Base-by-base conservation (phyloP, 2,329 filamentous ascomycete genomes). In the Fusarium longipes region DNA sequence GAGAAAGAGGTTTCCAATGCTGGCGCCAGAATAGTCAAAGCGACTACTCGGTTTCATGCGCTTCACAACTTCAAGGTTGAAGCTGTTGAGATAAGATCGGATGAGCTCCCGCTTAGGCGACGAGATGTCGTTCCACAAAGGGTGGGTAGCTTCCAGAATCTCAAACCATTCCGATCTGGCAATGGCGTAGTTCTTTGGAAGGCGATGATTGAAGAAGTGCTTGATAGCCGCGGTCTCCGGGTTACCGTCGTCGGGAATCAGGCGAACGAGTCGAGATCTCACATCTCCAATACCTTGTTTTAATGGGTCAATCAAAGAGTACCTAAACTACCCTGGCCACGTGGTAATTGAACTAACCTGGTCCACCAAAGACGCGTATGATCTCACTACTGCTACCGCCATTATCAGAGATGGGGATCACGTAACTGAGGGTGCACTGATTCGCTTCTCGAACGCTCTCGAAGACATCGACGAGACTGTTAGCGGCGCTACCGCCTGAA, bases 331-430 rank as follows among this genome's bases (percentile, higher is more conserved):
- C 20, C 30, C 20, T 51, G n/a, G 60, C 33, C 59, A 63, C 59
- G 59, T 52, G 59, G 59, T 40, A 38, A 14, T 22, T 11, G 24
- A 22, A 30, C 59, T 24, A 22, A 90, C 95, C 95, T 68, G 95
- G 95, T 2, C 96, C 96, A 15, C 95, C 96, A 79, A 98, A 96
- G 33, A 98, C 93, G 33, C 96, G 87, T 69, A 97, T 97, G 73
- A 97, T 83, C 81, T 98, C 95, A 42, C 93, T 97, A 4, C 93
- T 96, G 71, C 92, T 96, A 36, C 95, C 95, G 47, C 95, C 95
- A 79, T 98, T 98, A 80, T 98, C 95, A 68, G 92, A 96, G 76
- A 97, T 97, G 33, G 95, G 95, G 51, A 98, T 97, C 60, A 97
- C 89, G 77, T 97, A 96, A 79, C 88, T 93, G 39, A 96, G 80